Evolutionary conservation across 1,139 yeast genomes (phyloP).

Genomic region (Geotrichum phurueaensis): DNA sequence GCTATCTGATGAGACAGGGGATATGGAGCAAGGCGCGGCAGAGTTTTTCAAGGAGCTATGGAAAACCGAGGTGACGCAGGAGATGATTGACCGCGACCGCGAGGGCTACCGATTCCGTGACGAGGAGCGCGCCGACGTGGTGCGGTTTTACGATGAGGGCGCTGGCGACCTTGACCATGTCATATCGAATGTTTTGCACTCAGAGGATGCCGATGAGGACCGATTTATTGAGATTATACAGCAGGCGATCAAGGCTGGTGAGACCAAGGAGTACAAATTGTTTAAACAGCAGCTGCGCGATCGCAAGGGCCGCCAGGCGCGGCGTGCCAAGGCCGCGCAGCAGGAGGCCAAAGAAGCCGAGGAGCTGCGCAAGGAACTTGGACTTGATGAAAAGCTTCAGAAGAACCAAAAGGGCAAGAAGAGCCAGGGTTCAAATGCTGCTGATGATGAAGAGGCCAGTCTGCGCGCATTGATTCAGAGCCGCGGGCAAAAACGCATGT

Average conservation of each 20-base stretch:
- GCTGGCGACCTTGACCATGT: conserved; percentile 66
- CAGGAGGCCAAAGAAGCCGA: conserved; percentile 69
- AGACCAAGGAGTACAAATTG: conserved; percentile 37
- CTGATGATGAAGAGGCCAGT: conserved; percentile 18
- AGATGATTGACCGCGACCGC: conserved; percentile 68
- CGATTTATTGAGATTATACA: conserved; percentile 53
- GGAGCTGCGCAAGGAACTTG: conserved; percentile 48
- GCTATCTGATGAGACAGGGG: conserved; percentile 41
- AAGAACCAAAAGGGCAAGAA: conserved; percentile 36
- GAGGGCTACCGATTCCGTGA: conserved; percentile 52
- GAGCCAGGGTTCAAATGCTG: conserved; percentile 20
- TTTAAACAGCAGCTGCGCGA: conserved; percentile 54
- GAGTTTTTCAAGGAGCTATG: conserved; percentile 56
- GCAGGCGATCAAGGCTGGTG: conserved; percentile 38
- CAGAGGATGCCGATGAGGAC: conserved; percentile 48
- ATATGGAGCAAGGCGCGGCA: conserved; percentile 34
- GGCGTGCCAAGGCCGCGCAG: conserved; percentile 47
- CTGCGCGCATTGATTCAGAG: conserved; percentile 27
- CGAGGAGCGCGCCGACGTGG: conserved; percentile 64
- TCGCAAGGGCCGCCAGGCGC: conserved; percentile 40
- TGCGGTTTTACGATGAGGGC: conserved; percentile 50
- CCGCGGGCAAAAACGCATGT: conserved; percentile 38
- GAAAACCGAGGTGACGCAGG: conserved; percentile 55
- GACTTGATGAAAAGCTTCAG: conserved; percentile 34
- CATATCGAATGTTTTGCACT: conserved; percentile 72